Percentiles rank a stretch among this genome's conserved stretches.
Conservation (phyloP, 2,329 filamentous ascomycete genomes). For the Zalaria sp. region DNA sequence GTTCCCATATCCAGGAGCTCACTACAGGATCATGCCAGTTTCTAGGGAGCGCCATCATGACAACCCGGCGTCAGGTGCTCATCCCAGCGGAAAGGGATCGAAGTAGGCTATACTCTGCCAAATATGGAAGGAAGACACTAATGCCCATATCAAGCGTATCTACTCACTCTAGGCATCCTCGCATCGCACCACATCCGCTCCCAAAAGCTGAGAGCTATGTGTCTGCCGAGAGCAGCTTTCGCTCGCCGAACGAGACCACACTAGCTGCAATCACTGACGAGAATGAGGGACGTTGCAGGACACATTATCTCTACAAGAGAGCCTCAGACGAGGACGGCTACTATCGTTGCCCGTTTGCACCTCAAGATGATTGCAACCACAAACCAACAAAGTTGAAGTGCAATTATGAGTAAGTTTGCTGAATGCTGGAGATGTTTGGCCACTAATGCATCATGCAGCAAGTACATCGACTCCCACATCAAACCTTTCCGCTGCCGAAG, state of each 20-base stretch:
- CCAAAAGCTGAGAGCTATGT: background rate
- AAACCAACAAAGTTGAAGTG: conserved; percentile 93
- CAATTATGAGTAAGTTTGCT: conserved; percentile 78
- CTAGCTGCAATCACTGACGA: conserved; percentile 2
- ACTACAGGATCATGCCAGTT: no score
- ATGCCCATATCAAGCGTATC: background rate
- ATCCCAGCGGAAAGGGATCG: no score
- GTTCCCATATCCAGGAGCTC: no score
- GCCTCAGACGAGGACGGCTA: conserved; percentile 57
- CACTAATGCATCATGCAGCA: conserved; percentile 41
- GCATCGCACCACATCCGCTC: background rate
- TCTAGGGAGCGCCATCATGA: no score
- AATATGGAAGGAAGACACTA: background rate
- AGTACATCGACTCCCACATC: conserved; percentile 91
- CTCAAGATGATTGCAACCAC: conserved; percentile 64
- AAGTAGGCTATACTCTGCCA: background rate
- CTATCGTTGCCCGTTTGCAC: conserved; percentile 86
- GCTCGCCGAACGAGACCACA: background rate
- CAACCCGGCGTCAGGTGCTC: no score
- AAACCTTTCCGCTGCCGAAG: conserved; percentile 95
- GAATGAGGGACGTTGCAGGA: conserved; percentile 22
- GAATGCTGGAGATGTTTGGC: background rate
- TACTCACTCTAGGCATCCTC: background rate
- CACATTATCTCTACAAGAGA: conserved; percentile 57
- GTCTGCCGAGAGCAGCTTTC: background rate